Evolutionary conservation across 108 stramenopile species (phyloP), one percentile per base, ranked within the genome.

Genomic region (Pseudonitzschia pungens): DNA sequence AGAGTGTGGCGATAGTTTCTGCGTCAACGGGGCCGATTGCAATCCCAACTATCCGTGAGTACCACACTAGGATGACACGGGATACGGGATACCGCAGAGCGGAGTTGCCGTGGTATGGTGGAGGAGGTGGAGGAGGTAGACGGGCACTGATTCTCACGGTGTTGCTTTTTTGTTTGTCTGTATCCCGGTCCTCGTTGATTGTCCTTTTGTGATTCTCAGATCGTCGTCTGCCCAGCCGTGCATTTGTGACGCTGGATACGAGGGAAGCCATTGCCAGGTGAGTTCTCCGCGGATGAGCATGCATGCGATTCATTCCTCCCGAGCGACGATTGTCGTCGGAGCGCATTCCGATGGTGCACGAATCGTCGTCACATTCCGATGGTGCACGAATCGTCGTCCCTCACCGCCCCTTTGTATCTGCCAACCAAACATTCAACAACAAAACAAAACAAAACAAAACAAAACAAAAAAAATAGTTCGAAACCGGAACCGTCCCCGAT

Each of bases 41-140:
- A 83, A 83, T 68, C 66, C 82, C 52, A 32, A 75, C 29, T 78
- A 60, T 65, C 67, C 63, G 77, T 83, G 59, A 66, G 77, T 75
- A 36, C 18, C n/a, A n/a, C n/a, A n/a, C n/a, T n/a, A n/a, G n/a
- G n/a, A n/a, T n/a, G n/a, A n/a, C n/a, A n/a, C n/a, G n/a, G 0
- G 28, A 60, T 7, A 29, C 16, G 2, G 58, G 2, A 43, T 4
- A 22, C 2, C 15, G 48, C 24, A 4, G 20, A 8, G 45, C 10
- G 45, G 16, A 48, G 18, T 18, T 2, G 45, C 1, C 45, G 10
- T 18, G 3, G 45, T 48, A 18, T 18, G 42, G 42, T 48, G 16
- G 10, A 18, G 18, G 16, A 48, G 45, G n/a, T n/a, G n/a, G n/a
- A n/a, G n/a, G n/a, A n/a, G n/a, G n/a, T n/a, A n/a, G n/a, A n/a